A percentile compares a stretch with the other conserved stretches of the same genome.
phyloP scores from a whole-genome alignment of 306 rosid genomes.

The Glycine latifolia region DNA sequence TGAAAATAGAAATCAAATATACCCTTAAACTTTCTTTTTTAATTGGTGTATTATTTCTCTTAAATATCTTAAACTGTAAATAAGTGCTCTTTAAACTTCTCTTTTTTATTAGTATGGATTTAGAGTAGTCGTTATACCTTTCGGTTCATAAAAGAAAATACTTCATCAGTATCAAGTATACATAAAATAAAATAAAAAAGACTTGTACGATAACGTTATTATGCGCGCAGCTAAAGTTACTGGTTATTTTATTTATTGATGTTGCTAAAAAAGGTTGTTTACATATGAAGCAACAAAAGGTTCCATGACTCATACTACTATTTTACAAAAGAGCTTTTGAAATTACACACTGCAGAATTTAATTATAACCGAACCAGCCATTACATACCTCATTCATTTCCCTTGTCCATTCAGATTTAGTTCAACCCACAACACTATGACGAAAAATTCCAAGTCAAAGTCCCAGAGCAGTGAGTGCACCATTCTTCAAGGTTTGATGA shows the following conservation, averaged over 20 bases:
- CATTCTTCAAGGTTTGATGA: slow-evolving; percentile 43
- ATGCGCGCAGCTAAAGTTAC: too few relatives aligned
- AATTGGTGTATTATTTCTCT: too few relatives aligned
- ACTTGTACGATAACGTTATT: too few relatives aligned
- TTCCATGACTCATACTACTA: not conserved
- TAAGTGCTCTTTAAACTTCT: too few relatives aligned
- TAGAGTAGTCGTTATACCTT: too few relatives aligned
- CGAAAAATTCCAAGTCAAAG: slow-evolving; percentile 25
- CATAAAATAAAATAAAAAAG: too few relatives aligned
- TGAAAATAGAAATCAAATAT: too few relatives aligned
- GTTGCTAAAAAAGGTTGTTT: not conserved
- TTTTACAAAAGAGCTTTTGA: not conserved
- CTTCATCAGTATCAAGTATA: too few relatives aligned
- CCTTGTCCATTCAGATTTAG: slow-evolving; percentile 10
- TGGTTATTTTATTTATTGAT: not conserved
- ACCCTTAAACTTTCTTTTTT: too few relatives aligned
- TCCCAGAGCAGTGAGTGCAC: slow-evolving; percentile 19
- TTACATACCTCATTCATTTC: slow-evolving; percentile 14
- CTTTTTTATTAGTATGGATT: too few relatives aligned
- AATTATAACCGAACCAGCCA: slow-evolving; percentile 32
- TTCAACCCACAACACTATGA: not conserved
- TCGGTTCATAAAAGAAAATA: too few relatives aligned
- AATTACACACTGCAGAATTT: not conserved
- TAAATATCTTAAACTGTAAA: too few relatives aligned
- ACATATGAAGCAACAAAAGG: not conserved